Base-by-base conservation (phyloP, 495 filamentous ascomycete genomes). In the Collariella sp. region DNA sequence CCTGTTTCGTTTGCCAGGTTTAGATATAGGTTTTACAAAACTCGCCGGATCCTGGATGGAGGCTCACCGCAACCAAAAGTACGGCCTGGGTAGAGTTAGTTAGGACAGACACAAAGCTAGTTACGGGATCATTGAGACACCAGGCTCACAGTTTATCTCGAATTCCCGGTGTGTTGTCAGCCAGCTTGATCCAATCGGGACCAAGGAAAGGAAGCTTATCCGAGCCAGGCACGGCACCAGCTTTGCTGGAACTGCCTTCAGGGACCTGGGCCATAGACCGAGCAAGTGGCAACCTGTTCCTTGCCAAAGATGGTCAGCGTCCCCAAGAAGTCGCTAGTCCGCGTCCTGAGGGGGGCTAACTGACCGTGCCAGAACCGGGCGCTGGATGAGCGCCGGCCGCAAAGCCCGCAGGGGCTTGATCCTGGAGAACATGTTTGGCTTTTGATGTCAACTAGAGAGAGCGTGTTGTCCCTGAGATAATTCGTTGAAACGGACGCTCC, bases 61-160 rank as follows among this genome's bases (percentile, higher is more conserved):
- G 19, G 47, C 69, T 59, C 52, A 72, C 72, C 72, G 64, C 50
- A 75, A 51, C 72, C 72, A 75, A 5, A 75, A 45, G 22, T 35
- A 52, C 10, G 59, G 45, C 5, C 64, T 59, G 26, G 26, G 42
- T 16, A 42, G 2, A 42, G 22, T 13, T 12, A 23, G 38, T 41
- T 31, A 34, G 43, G 45, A 31, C 38, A 36, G 38, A 20, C 9
- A 36, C 6, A 5, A 13, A 34, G 1, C 24, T 7, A 26, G 15
- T 4, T 13, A 3, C 23, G 20, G 19, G 7, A 26, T 10, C 5
- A 12, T 6, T 13, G 5, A 24, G 19, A 26, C 2, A 11, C 6
- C 6, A 11, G 26, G 26, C 42, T 26, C 19, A 23, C 42, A 24
- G 42, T n/a, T n/a, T n/a, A n/a, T n/a, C n/a, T n/a, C n/a, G n/a